These are phyloP conservation scores for Bothriochloa decipiens DNA, from an alignment of 176 grass and related monocot species.

Conservation along the genomic window DNA sequence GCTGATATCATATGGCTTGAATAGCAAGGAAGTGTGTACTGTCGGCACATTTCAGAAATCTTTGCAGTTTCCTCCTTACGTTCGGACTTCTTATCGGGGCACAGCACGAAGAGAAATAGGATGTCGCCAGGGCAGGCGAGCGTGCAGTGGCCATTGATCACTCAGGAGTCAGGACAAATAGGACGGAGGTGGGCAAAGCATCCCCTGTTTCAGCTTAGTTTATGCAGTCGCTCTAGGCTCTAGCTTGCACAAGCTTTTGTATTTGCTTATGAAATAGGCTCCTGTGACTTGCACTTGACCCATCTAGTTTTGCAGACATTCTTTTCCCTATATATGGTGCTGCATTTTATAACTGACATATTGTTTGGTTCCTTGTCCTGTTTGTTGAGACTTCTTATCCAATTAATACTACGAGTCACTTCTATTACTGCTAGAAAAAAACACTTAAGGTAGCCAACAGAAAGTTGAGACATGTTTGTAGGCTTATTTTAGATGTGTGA, in stretches of 20 bases:
- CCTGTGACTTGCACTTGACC: neutral
- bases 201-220: neutral
- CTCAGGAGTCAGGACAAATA: neutral
- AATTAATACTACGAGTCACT: neutral
- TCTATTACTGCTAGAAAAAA: neutral
- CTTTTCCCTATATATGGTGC: no score
- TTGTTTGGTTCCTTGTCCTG: neutral
- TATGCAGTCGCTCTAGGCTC: neutral
- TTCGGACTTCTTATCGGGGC: neutral
- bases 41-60: neutral
- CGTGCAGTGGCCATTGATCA: neutral
- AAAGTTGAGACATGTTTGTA: neutral
- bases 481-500: no score
- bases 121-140: neutral
- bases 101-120: neutral
- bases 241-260: neutral
- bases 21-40: neutral
- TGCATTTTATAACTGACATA: neutral
- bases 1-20: constrained; percentile 8
- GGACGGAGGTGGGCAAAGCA: neutral
- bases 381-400: neutral
- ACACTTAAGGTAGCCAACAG: neutral
- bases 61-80: neutral
- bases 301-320: no score
- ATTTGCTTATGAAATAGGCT: constrained; percentile 1